Percentiles rank a stretch among this genome's conserved stretches.
These are phyloP conservation scores for Pseudocercospora macadamiae DNA, from an alignment of 2,329 filamentous ascomycete genomes.

Conservation along the genomic window DNA sequence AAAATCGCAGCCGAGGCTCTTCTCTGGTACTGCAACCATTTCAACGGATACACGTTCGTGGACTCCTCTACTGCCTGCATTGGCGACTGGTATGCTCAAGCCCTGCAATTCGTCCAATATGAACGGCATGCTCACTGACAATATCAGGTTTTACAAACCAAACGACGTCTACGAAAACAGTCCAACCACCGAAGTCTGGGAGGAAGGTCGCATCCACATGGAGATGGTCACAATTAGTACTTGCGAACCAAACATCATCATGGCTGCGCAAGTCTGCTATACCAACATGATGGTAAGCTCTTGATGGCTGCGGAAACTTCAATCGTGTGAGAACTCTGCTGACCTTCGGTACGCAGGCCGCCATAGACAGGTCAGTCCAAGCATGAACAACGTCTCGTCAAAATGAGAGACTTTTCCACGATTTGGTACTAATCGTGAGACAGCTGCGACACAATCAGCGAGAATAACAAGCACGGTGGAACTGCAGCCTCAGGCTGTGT, in stretches of 20 bases:
- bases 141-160: not conserved
- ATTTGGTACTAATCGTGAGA: not conserved
- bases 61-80: not conserved
- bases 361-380: constrained; percentile 11
- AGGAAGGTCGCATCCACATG: constrained; percentile 5
- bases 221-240: not conserved
- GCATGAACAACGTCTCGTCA: too few relatives aligned
- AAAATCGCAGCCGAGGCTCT: not conserved
- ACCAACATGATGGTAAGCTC: not conserved
- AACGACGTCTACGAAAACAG: not conserved
- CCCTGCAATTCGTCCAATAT: not conserved
- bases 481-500: constrained; percentile 16
- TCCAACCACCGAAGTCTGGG: not conserved
- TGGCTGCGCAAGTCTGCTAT: constrained; percentile 9
- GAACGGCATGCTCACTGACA: not conserved
- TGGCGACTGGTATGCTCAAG: constrained; percentile 5
- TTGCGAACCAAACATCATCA: not conserved
- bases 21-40: constrained; percentile 16
- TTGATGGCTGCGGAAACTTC: too few relatives aligned
- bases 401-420: not conserved
- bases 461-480: constrained; percentile 20
- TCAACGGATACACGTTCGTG: not conserved
- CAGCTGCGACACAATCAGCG: constrained; percentile 13
- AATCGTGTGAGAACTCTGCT: too few relatives aligned
- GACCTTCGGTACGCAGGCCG: too few relatives aligned